Conservation (phyloP, 2,329 filamentous ascomycete genomes). For the Neonectria sp. region DNA sequence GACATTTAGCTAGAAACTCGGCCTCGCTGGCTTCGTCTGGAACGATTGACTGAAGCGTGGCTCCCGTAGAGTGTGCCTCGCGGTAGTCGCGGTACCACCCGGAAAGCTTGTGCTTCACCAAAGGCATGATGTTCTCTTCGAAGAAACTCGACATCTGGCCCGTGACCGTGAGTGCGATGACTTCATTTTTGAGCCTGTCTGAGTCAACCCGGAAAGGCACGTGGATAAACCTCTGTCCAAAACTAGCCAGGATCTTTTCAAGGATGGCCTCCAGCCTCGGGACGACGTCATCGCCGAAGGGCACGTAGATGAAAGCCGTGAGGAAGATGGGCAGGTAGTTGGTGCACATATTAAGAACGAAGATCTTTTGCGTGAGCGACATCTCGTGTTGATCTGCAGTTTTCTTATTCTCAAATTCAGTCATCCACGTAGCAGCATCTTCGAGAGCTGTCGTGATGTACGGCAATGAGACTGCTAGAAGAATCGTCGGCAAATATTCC, state of each 20-base stretch:
- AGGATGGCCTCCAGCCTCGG: conserved; percentile 76
- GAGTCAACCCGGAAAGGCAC: conserved; percentile 75
- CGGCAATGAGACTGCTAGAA: conserved; percentile 78
- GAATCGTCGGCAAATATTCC: conserved; percentile 80
- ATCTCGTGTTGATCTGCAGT: conserved; percentile 78
- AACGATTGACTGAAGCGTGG: conserved; percentile 60
- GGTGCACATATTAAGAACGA: conserved; percentile 85
- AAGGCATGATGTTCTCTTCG: conserved; percentile 80
- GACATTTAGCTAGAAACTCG: conserved; percentile 74
- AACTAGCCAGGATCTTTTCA: conserved; percentile 60
- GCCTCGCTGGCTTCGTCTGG: conserved; percentile 75
- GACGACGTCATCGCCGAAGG: conserved; percentile 77
- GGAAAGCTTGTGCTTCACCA: conserved; percentile 72
- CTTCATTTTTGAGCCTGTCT: conserved; percentile 77
- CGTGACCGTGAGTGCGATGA: conserved; percentile 82
- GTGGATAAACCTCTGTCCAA: conserved; percentile 67
- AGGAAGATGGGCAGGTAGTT: conserved; percentile 83
- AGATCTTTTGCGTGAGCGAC: conserved; percentile 81
- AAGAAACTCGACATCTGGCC: conserved; percentile 79
- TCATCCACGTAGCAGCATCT: conserved; percentile 73
- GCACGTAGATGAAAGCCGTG: conserved; percentile 85
- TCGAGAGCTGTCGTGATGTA: conserved; percentile 76
- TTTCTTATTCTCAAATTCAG: conserved; percentile 82
- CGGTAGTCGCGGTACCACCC: conserved; percentile 62
- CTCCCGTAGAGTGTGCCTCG: conserved; percentile 54